These are phyloP conservation scores for Fusarium heterosporum DNA, from an alignment of 2,329 filamentous ascomycete genomes.

Conservation along the genomic window DNA sequence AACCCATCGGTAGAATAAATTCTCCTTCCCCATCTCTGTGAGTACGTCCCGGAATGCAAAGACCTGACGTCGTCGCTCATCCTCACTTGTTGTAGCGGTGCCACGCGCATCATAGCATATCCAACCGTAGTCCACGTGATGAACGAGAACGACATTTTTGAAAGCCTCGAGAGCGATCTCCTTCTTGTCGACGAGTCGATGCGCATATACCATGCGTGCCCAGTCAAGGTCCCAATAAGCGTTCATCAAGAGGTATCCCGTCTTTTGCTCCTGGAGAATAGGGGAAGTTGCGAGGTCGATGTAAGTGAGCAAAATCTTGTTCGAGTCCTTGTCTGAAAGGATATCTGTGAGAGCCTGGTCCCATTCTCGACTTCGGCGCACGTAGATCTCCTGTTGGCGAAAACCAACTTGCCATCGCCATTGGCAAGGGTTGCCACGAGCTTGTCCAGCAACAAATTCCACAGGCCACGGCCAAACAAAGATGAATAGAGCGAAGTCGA, in stretches of 20 bases:
- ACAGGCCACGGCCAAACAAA: conserved; percentile 80
- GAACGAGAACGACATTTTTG: conserved; percentile 75
- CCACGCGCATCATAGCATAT: conserved; percentile 68
- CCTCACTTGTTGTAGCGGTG: conserved; percentile 64
- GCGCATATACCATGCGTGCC: conserved; percentile 79
- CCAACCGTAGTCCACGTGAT: conserved; percentile 77
- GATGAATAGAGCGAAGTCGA: conserved; percentile 77
- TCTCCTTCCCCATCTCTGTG: conserved; percentile 82
- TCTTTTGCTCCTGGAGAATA: conserved; percentile 77
- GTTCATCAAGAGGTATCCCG: conserved; percentile 88
- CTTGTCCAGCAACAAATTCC: conserved; percentile 74
- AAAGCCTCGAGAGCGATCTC: conserved; percentile 73
- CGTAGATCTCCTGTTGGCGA: conserved; percentile 81
- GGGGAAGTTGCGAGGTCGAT: conserved; percentile 77
- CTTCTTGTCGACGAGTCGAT: conserved; percentile 74
- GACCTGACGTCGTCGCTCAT: conserved; percentile 77
- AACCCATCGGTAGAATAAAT: conserved; percentile 91
- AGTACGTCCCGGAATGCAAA: conserved; percentile 83
- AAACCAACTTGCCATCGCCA: conserved; percentile 86
- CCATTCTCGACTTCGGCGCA: conserved; percentile 82
- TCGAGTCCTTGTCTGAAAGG: conserved; percentile 62
- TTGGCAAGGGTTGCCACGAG: conserved; percentile 69
- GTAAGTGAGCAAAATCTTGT: conserved; percentile 69
- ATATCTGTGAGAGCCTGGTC: conserved; percentile 69
- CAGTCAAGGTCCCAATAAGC: conserved; percentile 91